A percentile compares a stretch with the other conserved stretches of the same genome.
Evolutionary conservation across 1,284 basidiomycete genomes (phyloP).

Genomic region (Hymenochaete sp.): DNA sequence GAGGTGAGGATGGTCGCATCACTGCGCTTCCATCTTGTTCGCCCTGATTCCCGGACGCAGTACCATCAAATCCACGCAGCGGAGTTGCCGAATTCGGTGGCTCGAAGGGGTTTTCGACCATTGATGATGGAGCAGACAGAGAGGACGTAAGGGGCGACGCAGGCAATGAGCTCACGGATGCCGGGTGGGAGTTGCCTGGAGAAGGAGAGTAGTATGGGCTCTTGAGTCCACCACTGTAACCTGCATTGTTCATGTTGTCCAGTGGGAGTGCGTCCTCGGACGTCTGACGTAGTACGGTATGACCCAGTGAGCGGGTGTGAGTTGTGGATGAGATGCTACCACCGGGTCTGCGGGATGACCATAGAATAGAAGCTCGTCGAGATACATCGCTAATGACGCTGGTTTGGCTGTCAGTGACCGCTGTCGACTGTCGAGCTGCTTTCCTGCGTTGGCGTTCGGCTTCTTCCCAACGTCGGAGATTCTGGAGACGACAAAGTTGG

Average conservation of each 20-base stretch:
- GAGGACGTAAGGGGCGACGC: slow-evolving; percentile 33
- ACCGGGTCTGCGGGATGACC: background rate
- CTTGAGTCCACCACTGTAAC: too few relatives aligned
- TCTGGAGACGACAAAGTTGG: slow-evolving; percentile 34
- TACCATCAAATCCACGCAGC: slow-evolving; percentile 7
- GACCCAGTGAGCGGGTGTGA: background rate
- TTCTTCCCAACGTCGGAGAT: slow-evolving; percentile 62
- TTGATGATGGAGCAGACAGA: slow-evolving; percentile 15
- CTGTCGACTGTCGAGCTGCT: slow-evolving; percentile 44
- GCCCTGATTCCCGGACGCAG: background rate
- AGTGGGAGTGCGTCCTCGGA: slow-evolving; percentile 31
- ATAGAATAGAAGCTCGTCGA: slow-evolving; percentile 44
- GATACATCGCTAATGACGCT: slow-evolving; percentile 49
- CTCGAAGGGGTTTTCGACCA: slow-evolving; percentile 33
- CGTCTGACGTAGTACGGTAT: slow-evolving; percentile 40
- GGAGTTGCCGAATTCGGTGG: slow-evolving; percentile 25
- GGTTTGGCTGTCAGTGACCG: slow-evolving; percentile 24
- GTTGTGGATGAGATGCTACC: background rate
- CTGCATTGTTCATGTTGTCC: slow-evolving; percentile 27
- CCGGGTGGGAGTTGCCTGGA: slow-evolving; percentile 39
- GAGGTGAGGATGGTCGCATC: slow-evolving; percentile 14
- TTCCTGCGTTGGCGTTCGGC: slow-evolving; percentile 63
- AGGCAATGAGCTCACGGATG: slow-evolving; percentile 25
- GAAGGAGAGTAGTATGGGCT: background rate
- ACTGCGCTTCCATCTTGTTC: slow-evolving; percentile 10